Conservation (phyloP, 805 yeast genomes). For the Barnettozyma pratensis region DNA sequence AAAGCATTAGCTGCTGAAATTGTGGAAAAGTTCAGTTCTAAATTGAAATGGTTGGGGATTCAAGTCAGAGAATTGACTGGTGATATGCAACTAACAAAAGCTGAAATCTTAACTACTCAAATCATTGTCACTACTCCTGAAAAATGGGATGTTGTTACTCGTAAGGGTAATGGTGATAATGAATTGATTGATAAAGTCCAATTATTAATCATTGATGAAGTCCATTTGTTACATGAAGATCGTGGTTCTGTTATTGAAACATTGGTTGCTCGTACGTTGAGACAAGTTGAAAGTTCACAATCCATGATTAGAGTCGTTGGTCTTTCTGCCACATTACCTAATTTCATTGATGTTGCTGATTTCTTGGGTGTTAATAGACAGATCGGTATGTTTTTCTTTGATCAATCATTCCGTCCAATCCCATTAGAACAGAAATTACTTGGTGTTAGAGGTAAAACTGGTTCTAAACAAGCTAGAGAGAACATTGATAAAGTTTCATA, state of each 20-base stretch:
- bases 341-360: constrained; percentile 89
- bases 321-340: constrained; percentile 89
- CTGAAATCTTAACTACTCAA: constrained; percentile 78
- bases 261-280: constrained; percentile 83
- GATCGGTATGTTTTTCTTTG: constrained; percentile 92
- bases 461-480: constrained; percentile 61
- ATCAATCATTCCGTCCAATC: constrained; percentile 87
- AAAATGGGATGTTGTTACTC: constrained; percentile 96
- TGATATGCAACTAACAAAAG: constrained; percentile 85
- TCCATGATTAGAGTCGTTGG: constrained; percentile 93
- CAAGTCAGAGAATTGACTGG: constrained; percentile 88
- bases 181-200: constrained; percentile 82
- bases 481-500: constrained; percentile 73
- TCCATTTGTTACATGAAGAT: constrained; percentile 93
- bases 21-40: constrained; percentile 78
- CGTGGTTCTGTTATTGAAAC: constrained; percentile 98
- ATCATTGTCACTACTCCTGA: constrained; percentile 93
- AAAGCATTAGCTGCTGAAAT: constrained; percentile 96
- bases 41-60: constrained; percentile 80
- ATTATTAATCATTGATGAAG: constrained; percentile 89
- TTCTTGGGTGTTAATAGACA: constrained; percentile 87
- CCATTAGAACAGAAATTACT: constrained; percentile 84
- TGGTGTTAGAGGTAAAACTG: constrained; percentile 85
- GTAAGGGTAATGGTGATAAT: constrained; percentile 86
- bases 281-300: constrained; percentile 94